Percentiles rank a stretch among this genome's conserved stretches.
These are phyloP conservation scores for Agarophyton chilense DNA, from an alignment of 23 red algal genomes.

Conservation along the genomic window DNA sequence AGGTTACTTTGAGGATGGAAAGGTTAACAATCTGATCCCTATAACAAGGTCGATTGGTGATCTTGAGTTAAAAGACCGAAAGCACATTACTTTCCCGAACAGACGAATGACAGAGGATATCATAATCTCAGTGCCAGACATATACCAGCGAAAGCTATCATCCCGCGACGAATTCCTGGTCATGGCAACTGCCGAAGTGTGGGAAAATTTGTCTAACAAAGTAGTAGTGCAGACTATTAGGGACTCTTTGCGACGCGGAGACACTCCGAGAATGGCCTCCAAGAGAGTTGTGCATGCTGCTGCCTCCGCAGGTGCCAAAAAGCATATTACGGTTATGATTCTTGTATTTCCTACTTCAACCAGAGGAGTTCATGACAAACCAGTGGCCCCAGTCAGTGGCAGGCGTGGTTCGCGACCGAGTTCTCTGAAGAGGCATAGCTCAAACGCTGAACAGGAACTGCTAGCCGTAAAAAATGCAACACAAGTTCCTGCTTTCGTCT, in stretches of 20 bases:
- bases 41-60: conserved; percentile 81
- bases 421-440: conserved; percentile 47
- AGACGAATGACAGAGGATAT: conserved; percentile 69
- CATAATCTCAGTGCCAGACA: conserved; percentile 73
- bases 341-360: conserved; percentile 47
- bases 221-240: conserved; percentile 45
- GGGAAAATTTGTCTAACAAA: conserved; percentile 63
- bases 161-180: conserved; percentile 73
- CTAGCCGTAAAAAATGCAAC: conserved; percentile 16
- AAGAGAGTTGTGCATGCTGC: conserved; percentile 55
- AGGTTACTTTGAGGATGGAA: conserved; percentile 65
- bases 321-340: conserved; percentile 55
- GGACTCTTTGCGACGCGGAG: conserved; percentile 25
- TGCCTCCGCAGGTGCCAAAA: conserved; percentile 31
- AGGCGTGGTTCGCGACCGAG: conserved; percentile 49
- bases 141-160: conserved; percentile 38
- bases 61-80: conserved; percentile 82
- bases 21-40: conserved; percentile 75
- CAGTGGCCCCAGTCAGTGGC: background rate
- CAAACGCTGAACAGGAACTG: conserved; percentile 57
- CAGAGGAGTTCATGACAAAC: conserved; percentile 32
- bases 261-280: conserved; percentile 29
- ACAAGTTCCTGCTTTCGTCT: conserved; percentile 43
- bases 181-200: conserved; percentile 81
- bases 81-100: conserved; percentile 79